Evolutionary conservation across 306 rosid genomes (phyloP), one percentile per base, ranked within the genome.

Genomic region (Rubus parviflorus): DNA sequence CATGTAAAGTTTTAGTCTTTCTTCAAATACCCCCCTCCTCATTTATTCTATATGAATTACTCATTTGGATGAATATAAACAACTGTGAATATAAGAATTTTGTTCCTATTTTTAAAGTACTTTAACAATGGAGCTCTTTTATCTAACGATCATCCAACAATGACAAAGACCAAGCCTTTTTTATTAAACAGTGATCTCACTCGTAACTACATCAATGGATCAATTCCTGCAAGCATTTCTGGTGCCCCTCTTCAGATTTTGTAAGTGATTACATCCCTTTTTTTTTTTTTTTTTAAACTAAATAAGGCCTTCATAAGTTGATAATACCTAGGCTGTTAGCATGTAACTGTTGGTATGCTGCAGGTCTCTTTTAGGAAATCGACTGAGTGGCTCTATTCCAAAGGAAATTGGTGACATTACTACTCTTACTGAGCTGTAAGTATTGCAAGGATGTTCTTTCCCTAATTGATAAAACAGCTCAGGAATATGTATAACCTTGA

Each of bases 311-410:
- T 42, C 41, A 41, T 64, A 43, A 68, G 38, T 69, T 62, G 10
- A 56, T 77, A 35, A 17, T 20, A 83, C 45, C 20, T 43, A 63
- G 81, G 11, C 67, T 56, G 22, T 72, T 56, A 70, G 54, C 52
- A 15, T 48, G 20, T 25, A 62, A 79, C 51, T 72, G 10, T 38
- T 69, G 49, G n/a, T 70, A 42, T 84, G 61, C 61, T 77, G 83
- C 79, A 94, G 96, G 79, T 83, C 88, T 41, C 83, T 91, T 83
- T 40, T 76, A 48, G 98, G 92, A 69, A 94, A 94, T 80, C 85
- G 81, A 10, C 71, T 91, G 6, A 75, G 81, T 51, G 98, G 96
- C 68, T 37, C 79, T 23, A 89, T 94, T 86, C 96, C 98, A 0
- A 3, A 19, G 12, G 88, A 86, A 83, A 82, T 89, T 46, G 94